A percentile compares a stretch with the other conserved stretches of the same genome.
phyloP scores from a whole-genome alignment of 2,329 filamentous ascomycete genomes.

The Dothidotthia symphoricarpi region DNA sequence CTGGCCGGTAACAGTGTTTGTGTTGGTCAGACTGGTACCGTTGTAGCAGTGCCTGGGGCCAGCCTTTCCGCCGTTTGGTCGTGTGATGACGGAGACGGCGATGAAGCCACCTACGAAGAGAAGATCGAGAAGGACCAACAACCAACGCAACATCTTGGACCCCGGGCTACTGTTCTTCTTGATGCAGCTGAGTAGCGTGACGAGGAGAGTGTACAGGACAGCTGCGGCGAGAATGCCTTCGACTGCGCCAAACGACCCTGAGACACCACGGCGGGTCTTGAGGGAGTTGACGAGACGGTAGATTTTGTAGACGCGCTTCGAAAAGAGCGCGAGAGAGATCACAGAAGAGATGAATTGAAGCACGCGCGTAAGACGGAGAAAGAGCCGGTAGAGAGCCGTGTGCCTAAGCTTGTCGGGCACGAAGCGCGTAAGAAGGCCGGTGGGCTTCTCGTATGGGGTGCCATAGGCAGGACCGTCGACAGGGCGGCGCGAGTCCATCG shows the following conservation, averaged over 20 bases:
- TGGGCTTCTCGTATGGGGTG: conserved; percentile 17
- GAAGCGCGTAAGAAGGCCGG: conserved; percentile 33
- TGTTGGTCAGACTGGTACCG: conserved; percentile 2
- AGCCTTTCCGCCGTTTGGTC: conserved; percentile 36
- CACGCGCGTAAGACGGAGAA: conserved; percentile 42
- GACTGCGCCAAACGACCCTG: conserved; percentile 41
- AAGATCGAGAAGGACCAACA: conserved; percentile 44
- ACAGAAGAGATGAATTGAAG: conserved; percentile 48
- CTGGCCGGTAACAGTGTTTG: conserved; percentile 11
- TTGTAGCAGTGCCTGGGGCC: conserved; percentile 38
- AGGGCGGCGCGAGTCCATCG: conserved; percentile 1
- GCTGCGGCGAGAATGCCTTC: conserved; percentile 49
- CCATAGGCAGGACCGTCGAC: conserved; percentile 12
- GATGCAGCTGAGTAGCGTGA: conserved; percentile 36
- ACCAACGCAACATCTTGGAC: conserved; percentile 39
- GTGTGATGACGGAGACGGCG: conserved; percentile 44
- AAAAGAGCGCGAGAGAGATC: conserved; percentile 48
- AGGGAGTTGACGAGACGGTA: conserved; percentile 40
- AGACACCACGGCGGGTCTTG: conserved; percentile 29
- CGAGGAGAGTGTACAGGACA: conserved; percentile 45
- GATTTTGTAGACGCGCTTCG: conserved; percentile 43
- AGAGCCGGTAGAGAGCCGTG: conserved; percentile 21
- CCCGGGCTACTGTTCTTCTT: conserved; percentile 34
- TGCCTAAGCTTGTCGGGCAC: conserved; percentile 26
- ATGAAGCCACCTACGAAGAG: conserved; percentile 45